Conservation (phyloP, 148 eudicot genomes). For the Mesembryanthemum crystallinum region DNA sequence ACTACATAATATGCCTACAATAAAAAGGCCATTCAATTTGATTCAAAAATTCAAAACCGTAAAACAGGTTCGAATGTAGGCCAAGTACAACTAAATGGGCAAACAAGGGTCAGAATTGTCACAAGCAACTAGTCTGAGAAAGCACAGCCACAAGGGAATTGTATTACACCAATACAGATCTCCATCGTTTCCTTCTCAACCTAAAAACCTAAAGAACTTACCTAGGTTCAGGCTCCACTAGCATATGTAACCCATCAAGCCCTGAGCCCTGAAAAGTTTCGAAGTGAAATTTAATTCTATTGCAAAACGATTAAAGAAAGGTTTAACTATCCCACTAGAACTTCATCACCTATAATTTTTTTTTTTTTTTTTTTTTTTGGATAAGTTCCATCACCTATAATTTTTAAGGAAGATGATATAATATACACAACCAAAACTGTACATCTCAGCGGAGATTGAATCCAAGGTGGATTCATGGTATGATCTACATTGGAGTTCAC, state of each 20-base stretch:
- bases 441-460: conserved; percentile 1
- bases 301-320: conserved; percentile 10
- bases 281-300: conserved; percentile 41
- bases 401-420: conserved; percentile 5
- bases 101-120: conserved; percentile 7
- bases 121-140: conserved; percentile 17
- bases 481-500: background rate
- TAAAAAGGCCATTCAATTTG: background rate
- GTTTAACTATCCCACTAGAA: conserved; percentile 15
- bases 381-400: background rate
- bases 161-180: conserved; percentile 18
- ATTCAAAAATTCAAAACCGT: background rate
- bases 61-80: conserved; percentile 4
- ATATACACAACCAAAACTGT: conserved; percentile 15
- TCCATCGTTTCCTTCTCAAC: conserved; percentile 7
- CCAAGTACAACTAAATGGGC: background rate
- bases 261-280: conserved; percentile 56
- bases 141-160: conserved; percentile 11
- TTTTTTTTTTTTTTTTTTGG: too few relatives aligned
- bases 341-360: conserved; percentile 11
- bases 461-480: conserved; percentile 8
- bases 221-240: conserved; percentile 40
- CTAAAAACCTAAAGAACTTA: conserved; percentile 28
- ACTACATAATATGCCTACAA: background rate
- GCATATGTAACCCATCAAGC: conserved; percentile 42